phyloP scores from a whole-genome alignment of 106 monocot genomes.

The Allium sativum region DNA sequence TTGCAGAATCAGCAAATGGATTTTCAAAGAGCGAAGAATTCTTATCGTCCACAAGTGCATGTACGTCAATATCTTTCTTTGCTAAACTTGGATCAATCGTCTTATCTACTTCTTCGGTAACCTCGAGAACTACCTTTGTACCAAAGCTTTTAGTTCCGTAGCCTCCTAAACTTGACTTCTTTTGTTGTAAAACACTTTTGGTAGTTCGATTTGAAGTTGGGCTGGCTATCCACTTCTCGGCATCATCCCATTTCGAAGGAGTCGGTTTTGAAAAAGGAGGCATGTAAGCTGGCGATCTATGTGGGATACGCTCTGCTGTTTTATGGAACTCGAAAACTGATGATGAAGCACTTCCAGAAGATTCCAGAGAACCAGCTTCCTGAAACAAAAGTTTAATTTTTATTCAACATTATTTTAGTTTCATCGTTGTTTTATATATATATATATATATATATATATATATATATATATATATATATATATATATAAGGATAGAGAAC shows the following conservation, averaged over 20 bases:
- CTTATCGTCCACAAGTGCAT: constrained; percentile 27
- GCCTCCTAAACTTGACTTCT: constrained; percentile 30
- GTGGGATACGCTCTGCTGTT: constrained; percentile 28
- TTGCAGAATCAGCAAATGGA: constrained; percentile 32
- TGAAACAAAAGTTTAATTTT: constrained; percentile 10
- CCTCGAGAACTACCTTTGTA: constrained; percentile 49
- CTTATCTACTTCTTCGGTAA: constrained; percentile 53
- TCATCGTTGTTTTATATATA: too few relatives aligned
- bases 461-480: too few relatives aligned
- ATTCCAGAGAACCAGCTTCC: constrained; percentile 27
- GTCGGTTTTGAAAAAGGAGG: constrained; percentile 63
- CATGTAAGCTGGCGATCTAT: constrained; percentile 20
- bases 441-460: too few relatives aligned
- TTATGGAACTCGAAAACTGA: constrained; percentile 74
- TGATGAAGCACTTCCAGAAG: constrained; percentile 20
- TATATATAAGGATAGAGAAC: constrained; percentile 10
- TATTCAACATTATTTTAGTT: constrained; percentile 3
- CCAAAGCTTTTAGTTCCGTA: constrained; percentile 14
- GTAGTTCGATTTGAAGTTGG: constrained; percentile 36
- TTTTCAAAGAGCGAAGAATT: constrained; percentile 16
- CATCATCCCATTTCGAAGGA: constrained; percentile 93
- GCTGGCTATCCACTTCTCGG: constrained; percentile 91
- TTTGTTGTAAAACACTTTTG: constrained; percentile 17
- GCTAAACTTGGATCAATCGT: constrained; percentile 40
- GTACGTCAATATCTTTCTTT: constrained; percentile 35